Conservation (phyloP, 2,329 filamentous ascomycete genomes). For the Fusarium luffae region DNA sequence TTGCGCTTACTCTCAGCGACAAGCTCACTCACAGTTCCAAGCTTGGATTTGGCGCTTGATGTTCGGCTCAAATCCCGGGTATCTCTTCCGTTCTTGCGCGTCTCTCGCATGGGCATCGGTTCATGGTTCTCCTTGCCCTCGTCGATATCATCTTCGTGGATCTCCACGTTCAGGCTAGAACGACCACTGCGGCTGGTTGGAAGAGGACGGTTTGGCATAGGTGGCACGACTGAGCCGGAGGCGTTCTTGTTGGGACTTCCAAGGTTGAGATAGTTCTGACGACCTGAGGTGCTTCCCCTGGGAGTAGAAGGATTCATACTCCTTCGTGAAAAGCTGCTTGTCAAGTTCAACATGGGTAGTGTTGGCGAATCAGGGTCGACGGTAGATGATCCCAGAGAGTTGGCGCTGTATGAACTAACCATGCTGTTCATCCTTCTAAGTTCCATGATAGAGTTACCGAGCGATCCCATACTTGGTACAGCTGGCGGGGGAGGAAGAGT, state of each 20-base stretch:
- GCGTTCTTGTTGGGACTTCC: constrained; percentile 47
- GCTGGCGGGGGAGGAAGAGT: constrained; percentile 6
- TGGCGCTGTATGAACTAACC: constrained; percentile 58
- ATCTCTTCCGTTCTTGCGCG: constrained; percentile 36
- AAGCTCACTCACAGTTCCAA: constrained; percentile 45
- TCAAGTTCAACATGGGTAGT: constrained; percentile 51
- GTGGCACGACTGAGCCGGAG: background rate
- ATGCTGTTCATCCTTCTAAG: constrained; percentile 69
- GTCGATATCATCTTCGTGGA: constrained; percentile 36
- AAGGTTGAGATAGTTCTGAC: constrained; percentile 60
- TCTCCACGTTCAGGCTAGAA: constrained; percentile 30
- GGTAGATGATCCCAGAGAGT: constrained; percentile 50
- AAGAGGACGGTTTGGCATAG: constrained; percentile 4
- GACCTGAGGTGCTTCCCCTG: constrained; percentile 51
- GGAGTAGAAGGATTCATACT: constrained; percentile 37
- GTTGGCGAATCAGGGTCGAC: constrained; percentile 53
- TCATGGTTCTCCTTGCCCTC: constrained; percentile 48
- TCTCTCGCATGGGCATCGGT: constrained; percentile 25
- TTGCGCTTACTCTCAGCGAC: constrained; percentile 37
- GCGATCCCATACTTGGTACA: constrained; percentile 27
- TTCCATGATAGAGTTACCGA: constrained; percentile 61
- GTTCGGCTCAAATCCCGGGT: constrained; percentile 32
- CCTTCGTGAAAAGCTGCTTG: constrained; percentile 53
- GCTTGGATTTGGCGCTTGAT: constrained; percentile 30
- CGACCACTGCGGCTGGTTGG: constrained; percentile 28